Conservation (phyloP, 2,329 filamentous ascomycete genomes). For the Rugonectria rugulosa region DNA sequence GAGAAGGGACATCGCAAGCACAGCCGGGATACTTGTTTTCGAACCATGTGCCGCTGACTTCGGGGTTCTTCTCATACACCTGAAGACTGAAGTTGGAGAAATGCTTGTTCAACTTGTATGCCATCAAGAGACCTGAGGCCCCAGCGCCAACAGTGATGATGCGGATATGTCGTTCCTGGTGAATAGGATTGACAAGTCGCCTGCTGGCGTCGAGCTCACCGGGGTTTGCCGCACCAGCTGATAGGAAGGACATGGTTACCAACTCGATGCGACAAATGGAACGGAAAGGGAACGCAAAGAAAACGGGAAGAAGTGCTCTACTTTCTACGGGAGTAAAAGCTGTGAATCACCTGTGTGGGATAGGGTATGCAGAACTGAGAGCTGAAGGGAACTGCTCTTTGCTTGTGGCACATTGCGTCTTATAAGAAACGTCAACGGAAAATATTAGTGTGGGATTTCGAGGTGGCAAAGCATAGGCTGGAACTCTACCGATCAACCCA, state of each 20-base stretch:
- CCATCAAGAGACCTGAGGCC: constrained; percentile 18
- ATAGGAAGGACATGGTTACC: constrained; percentile 20
- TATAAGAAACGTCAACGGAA: neutral
- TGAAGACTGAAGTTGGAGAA: constrained; percentile 21
- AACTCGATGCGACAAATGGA: neutral
- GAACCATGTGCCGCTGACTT: constrained; percentile 65
- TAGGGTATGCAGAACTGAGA: no score
- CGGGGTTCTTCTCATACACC: constrained; percentile 64
- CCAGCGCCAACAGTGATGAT: constrained; percentile 27
- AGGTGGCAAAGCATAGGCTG: constrained; percentile 11
- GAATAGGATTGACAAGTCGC: constrained; percentile 28
- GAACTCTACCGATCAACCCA: constrained; percentile 13
- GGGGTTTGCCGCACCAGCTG: constrained; percentile 21
- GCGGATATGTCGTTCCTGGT: constrained; percentile 31
- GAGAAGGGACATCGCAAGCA: constrained; percentile 60
- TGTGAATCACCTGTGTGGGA: no score
- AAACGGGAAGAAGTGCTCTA: no score
- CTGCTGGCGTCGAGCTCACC: constrained; percentile 26
- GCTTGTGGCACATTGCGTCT: no score
- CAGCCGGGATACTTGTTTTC: constrained; percentile 67
- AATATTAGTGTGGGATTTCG: constrained; percentile 10
- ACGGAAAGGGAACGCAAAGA: no score
- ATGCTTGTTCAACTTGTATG: constrained; percentile 26
- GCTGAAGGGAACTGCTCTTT: no score
- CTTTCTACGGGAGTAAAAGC: no score